Conservation (phyloP, 257 asterid genomes). For the Salvia hispanica region DNA sequence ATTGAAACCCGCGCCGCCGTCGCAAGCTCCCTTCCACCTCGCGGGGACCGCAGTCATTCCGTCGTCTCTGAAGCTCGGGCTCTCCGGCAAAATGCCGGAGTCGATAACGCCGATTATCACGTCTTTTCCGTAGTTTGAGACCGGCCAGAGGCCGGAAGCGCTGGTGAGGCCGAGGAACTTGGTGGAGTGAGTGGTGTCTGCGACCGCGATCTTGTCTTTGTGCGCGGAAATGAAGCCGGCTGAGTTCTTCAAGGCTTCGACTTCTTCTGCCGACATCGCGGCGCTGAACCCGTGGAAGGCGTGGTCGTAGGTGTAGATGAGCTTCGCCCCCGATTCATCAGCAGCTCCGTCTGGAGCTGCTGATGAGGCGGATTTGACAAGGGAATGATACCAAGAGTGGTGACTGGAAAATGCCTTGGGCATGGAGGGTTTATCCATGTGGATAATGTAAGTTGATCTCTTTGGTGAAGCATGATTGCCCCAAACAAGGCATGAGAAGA, state of each 20-base stretch:
- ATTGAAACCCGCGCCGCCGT: conserved; percentile 22
- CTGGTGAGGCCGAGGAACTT: conserved; percentile 32
- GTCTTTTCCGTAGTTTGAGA: conserved; percentile 20
- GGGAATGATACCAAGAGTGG: conserved; percentile 38
- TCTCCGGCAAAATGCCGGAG: conserved; percentile 34
- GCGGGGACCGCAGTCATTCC: conserved; percentile 26
- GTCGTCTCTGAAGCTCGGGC: conserved; percentile 29
- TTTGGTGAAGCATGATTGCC: conserved; percentile 2
- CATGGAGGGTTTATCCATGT: conserved; percentile 41
- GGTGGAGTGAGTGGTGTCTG: conserved; percentile 26
- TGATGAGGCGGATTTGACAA: background rate
- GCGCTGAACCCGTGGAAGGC: conserved; percentile 37
- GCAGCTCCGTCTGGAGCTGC: no score
- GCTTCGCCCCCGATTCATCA: background rate
- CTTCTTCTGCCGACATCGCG: conserved; percentile 7
- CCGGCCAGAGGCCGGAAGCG: conserved; percentile 21
- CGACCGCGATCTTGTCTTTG: background rate
- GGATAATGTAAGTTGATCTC: conserved; percentile 33
- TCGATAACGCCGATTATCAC: conserved; percentile 34
- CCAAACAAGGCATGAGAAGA: conserved; percentile 7
- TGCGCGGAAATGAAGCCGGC: conserved; percentile 28
- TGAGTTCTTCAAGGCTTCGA: conserved; percentile 8
- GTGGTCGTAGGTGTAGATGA: conserved; percentile 26
- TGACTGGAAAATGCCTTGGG: conserved; percentile 38
- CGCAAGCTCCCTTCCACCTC: conserved; percentile 35